Conservation (phyloP, 2,329 filamentous ascomycete genomes). For the Ophiostoma ulmi region DNA sequence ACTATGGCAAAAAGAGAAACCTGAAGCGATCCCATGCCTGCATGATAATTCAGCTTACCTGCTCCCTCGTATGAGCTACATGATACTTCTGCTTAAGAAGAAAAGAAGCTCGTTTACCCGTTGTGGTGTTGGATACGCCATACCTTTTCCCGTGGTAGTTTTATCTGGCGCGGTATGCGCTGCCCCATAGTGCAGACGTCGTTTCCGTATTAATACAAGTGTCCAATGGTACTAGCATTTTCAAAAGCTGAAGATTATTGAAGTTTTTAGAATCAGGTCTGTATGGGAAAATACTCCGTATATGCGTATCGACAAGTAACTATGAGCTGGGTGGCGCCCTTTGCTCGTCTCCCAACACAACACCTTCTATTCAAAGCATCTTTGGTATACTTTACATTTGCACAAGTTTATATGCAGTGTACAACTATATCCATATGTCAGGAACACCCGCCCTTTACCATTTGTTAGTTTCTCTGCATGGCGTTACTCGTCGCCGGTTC, state of each 20-base stretch:
- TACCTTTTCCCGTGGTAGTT: too few relatives aligned
- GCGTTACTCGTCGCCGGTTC: background rate
- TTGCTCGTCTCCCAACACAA: background rate
- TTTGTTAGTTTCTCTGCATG: background rate
- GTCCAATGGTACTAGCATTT: too few relatives aligned
- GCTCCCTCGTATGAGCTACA: background rate
- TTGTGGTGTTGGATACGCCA: background rate
- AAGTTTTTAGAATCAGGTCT: too few relatives aligned
- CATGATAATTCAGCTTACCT: background rate
- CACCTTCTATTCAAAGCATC: background rate
- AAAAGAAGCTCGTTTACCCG: background rate
- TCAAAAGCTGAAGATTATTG: too few relatives aligned
- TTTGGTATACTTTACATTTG: background rate
- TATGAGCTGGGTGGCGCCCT: too few relatives aligned
- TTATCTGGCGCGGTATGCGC: background rate
- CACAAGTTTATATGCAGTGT: background rate
- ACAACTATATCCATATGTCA: background rate
- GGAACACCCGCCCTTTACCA: background rate
- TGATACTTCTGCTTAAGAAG: background rate
- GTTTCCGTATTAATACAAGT: background rate
- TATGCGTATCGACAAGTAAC: too few relatives aligned
- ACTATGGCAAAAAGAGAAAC: background rate
- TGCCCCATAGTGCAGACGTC: background rate
- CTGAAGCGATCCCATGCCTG: background rate
- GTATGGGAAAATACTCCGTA: too few relatives aligned